Percentiles rank a stretch among this genome's conserved stretches.
Conservation (phyloP, 306 rosid species). For the Cucurbita argyrosperma region DNA sequence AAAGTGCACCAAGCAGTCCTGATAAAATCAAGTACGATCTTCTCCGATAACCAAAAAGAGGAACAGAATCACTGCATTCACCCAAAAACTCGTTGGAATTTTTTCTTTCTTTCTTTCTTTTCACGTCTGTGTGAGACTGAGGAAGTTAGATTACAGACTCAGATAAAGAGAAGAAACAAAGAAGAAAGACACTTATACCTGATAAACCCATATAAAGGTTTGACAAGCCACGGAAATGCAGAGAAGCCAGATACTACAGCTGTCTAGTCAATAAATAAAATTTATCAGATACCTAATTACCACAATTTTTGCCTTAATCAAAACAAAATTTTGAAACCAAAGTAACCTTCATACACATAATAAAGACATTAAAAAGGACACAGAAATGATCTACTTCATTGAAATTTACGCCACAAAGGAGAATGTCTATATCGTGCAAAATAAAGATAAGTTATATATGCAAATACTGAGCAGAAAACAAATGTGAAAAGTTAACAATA, state of each 20-base stretch:
- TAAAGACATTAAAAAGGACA: neutral
- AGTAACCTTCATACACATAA: neutral
- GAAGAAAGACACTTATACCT: conserved; percentile 34
- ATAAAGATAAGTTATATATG: neutral
- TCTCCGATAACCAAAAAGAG: conserved; percentile 95
- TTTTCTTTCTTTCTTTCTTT: neutral
- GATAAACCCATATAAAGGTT: conserved; percentile 89
- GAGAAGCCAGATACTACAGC: conserved; percentile 90
- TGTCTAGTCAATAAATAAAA: conserved; percentile 50
- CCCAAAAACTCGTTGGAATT: conserved; percentile 6
- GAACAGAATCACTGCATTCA: conserved; percentile 77
- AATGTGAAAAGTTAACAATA: neutral
- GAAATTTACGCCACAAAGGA: neutral
- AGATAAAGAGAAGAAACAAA: neutral
- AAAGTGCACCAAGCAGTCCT: conserved; percentile 88
- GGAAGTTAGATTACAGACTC: neutral
- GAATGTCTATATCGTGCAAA: neutral
- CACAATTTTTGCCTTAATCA: neutral
- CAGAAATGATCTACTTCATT: neutral
- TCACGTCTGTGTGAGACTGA: neutral
- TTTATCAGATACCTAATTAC: conserved; percentile 19
- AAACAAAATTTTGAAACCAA: neutral
- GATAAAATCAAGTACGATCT: conserved; percentile 89
- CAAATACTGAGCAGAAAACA: neutral
- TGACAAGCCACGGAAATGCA: conserved; percentile 89